A percentile compares a stretch with the other conserved stretches of the same genome.
phyloP scores from a whole-genome alignment of 2,329 filamentous ascomycete species.

The Aspergillus sp. region DNA sequence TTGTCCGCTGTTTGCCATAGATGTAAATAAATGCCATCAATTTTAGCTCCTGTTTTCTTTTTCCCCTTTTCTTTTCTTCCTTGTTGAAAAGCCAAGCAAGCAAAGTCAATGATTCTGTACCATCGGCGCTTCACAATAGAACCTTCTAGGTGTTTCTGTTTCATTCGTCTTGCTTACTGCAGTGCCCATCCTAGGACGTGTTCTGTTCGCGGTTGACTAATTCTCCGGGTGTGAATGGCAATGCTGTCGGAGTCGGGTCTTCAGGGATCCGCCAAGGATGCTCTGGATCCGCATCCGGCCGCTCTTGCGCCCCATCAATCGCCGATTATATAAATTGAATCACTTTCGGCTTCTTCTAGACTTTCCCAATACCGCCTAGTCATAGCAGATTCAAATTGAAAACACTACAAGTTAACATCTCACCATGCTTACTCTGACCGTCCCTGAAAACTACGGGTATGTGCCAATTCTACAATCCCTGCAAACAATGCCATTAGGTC shows the following conservation, averaged over 20 bases:
- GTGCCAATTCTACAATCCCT: slow-evolving; percentile 13
- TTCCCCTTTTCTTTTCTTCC: too few species aligned
- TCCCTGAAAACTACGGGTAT: slow-evolving; percentile 55
- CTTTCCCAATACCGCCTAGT: neutral
- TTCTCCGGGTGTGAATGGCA: neutral
- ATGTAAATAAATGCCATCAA: neutral
- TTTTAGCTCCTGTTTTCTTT: neutral
- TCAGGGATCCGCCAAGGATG: neutral
- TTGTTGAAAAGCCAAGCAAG: neutral
- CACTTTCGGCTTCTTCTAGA: neutral
- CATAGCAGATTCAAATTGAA: neutral
- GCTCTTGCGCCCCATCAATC: neutral
- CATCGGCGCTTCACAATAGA: neutral
- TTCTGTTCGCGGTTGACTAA: neutral
- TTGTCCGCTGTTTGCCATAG: neutral
- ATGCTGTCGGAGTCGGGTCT: neutral
- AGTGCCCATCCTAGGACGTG: neutral
- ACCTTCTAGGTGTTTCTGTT: neutral
- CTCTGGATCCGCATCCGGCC: neutral
- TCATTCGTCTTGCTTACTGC: neutral
- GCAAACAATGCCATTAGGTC: neutral
- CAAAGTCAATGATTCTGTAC: neutral
- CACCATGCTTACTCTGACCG: slow-evolving; percentile 44
- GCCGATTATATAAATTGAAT: neutral
- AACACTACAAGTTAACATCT: neutral